Conservation (phyloP, 164 flowering plant genomes). For the Kalanchoe fedtschenkoi region DNA sequence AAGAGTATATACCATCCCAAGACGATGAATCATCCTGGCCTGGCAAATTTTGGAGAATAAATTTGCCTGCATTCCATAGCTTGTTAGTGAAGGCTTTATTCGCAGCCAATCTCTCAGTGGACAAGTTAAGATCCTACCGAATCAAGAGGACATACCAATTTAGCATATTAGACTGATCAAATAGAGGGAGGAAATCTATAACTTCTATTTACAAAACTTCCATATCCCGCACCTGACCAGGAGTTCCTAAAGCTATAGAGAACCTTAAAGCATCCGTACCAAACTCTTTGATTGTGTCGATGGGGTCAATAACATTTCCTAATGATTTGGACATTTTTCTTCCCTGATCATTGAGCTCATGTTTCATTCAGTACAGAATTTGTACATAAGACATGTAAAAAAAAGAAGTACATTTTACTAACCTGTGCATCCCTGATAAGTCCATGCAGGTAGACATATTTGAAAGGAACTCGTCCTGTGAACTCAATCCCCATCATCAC, state of each 20-base stretch:
- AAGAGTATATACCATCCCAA: constrained; percentile 46
- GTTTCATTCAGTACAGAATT: neutral
- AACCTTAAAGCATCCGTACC: constrained; percentile 94
- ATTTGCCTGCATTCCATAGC: constrained; percentile 97
- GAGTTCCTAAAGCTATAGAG: constrained; percentile 79
- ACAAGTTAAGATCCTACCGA: constrained; percentile 83
- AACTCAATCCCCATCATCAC: constrained; percentile 99
- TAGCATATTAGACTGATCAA: neutral
- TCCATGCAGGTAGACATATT: constrained; percentile 79
- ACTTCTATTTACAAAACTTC: neutral
- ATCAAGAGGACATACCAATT: constrained; percentile 3
- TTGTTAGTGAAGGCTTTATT: constrained; percentile 96
- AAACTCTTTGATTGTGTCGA: constrained; percentile 74
- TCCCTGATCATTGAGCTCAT: constrained; percentile 40
- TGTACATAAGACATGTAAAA: neutral
- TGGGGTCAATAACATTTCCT: constrained; percentile 91
- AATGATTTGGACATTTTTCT: constrained; percentile 91
- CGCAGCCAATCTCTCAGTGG: constrained; percentile 77
- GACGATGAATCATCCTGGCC: constrained; percentile 42
- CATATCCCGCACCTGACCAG: constrained; percentile 75
- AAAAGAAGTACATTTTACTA: constrained; percentile 13
- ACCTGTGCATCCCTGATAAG: constrained; percentile 86
- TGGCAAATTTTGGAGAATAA: constrained; percentile 82
- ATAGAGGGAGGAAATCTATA: neutral
- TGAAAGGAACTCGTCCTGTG: constrained; percentile 80